phyloP scores from a whole-genome alignment of 495 filamentous ascomycete genomes.

The Umbilicaria muhlenbergii region DNA sequence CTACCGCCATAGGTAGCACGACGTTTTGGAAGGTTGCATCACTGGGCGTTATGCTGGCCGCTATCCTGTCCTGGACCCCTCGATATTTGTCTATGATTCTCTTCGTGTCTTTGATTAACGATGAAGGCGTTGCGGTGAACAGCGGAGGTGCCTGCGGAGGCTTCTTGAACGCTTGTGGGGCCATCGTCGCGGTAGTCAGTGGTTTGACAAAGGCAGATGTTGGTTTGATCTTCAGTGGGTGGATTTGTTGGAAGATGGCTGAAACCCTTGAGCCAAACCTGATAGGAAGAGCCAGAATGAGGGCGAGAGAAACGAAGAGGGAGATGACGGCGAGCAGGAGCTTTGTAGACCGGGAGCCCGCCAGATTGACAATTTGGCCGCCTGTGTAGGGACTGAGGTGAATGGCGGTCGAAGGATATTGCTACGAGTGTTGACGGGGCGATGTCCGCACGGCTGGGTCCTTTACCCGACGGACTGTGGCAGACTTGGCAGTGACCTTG shows the following conservation, averaged over 20 bases:
- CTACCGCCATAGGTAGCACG: conserved; percentile 44
- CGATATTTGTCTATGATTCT: conserved; percentile 53
- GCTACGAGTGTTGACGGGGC: too few relatives aligned
- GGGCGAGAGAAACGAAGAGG: conserved; percentile 40
- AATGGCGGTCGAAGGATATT: too few relatives aligned
- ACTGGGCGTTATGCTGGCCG: conserved; percentile 45
- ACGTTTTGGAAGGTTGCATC: conserved; percentile 52
- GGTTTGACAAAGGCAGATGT: conserved; percentile 22
- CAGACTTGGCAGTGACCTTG: too few relatives aligned
- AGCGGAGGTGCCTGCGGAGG: conserved; percentile 75
- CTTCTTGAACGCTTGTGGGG: conserved; percentile 40
- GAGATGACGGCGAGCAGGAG: conserved; percentile 38
- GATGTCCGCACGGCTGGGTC: too few relatives aligned
- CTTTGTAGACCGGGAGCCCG: conserved; percentile 18
- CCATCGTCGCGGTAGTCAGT: conserved; percentile 51
- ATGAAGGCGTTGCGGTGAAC: conserved; percentile 69
- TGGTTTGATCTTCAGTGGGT: conserved; percentile 12
- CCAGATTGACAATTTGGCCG: conserved; percentile 7
- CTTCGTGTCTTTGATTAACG: conserved; percentile 63
- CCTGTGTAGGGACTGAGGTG: too few relatives aligned
- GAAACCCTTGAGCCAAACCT: conserved; percentile 48
- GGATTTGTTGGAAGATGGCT: conserved; percentile 38
- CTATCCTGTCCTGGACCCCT: conserved; percentile 57
- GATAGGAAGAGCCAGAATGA: conserved; percentile 66
- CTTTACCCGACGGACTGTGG: too few relatives aligned